Conservation (phyloP, 345 rosid genomes). For the Heritiera littoralis region DNA sequence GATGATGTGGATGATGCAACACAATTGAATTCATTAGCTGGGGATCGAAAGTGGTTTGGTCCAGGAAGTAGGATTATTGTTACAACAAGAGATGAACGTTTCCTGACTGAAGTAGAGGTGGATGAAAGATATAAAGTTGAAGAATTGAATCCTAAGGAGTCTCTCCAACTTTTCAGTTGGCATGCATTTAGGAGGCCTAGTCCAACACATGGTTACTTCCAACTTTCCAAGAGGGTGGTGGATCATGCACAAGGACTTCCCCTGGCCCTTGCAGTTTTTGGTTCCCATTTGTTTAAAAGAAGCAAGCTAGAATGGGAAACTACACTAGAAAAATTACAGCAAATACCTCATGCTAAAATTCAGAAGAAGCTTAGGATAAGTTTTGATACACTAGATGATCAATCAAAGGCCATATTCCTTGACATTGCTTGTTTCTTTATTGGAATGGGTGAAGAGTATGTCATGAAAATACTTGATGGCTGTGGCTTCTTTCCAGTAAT, state of each 20-base stretch:
- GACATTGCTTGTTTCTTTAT: slow-evolving; percentile 27
- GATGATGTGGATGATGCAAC: slow-evolving; percentile 32
- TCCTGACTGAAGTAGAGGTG: not conserved
- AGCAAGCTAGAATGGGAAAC: slow-evolving; percentile 16
- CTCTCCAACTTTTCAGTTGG: not conserved
- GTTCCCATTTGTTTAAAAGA: not conserved
- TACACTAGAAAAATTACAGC: not conserved
- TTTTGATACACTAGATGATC: slow-evolving; percentile 12
- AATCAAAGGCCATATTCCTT: not conserved
- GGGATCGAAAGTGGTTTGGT: not conserved
- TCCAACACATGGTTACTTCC: not conserved
- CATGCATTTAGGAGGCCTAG: slow-evolving; percentile 2
- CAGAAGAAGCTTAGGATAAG: slow-evolving; percentile 5
- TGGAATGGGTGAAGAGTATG: not conserved
- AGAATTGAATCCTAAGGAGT: not conserved
- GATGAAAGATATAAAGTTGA: not conserved
- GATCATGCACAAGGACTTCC: slow-evolving; percentile 15
- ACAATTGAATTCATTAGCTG: slow-evolving; percentile 24
- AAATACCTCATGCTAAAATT: not conserved
- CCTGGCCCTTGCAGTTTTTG: slow-evolving; percentile 17
- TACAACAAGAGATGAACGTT: slow-evolving; percentile 4
- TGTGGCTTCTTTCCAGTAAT: not conserved
- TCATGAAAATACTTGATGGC: not conserved
- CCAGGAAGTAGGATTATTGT: not conserved
- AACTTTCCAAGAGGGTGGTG: not conserved